Evolutionary conservation across 2,329 filamentous ascomycete species (phyloP).

Genomic region (Didymella lethalis): DNA sequence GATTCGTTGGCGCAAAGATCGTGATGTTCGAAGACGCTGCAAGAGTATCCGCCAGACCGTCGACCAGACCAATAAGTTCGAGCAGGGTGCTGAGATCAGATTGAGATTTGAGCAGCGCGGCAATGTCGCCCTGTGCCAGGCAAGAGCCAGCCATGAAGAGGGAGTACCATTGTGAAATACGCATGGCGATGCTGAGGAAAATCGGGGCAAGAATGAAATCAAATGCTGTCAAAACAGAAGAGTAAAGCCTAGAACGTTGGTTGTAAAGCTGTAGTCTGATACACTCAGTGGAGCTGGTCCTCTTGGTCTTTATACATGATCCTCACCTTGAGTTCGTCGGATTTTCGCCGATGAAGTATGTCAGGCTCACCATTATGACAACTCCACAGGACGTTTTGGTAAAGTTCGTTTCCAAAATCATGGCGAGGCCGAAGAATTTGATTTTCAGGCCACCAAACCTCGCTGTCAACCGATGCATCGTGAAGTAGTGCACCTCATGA

Average conservation of each 20-base stretch:
- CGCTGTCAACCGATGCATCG: constrained; percentile 14
- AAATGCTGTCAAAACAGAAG: background rate
- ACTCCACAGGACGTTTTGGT: constrained; percentile 19
- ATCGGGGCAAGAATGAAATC: background rate
- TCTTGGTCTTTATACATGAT: constrained; percentile 22
- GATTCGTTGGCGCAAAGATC: constrained; percentile 64
- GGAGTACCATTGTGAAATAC: constrained; percentile 27
- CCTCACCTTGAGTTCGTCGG: background rate
- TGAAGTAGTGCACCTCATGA: constrained; percentile 1
- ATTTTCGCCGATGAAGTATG: constrained; percentile 4
- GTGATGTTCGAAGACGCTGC: constrained; percentile 60
- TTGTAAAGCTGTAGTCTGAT: constrained; percentile 10
- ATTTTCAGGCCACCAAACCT: constrained; percentile 7
- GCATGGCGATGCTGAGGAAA: constrained; percentile 27
- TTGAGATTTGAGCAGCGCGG: constrained; percentile 42
- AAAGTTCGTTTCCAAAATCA: constrained; percentile 7
- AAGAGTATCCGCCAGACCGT: constrained; percentile 51
- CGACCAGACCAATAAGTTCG: constrained; percentile 49
- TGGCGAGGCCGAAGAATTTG: background rate
- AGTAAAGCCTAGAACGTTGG: background rate
- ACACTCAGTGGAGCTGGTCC: background rate
- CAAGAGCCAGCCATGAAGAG: constrained; percentile 31
- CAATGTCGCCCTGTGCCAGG: constrained; percentile 44
- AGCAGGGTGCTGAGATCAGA: constrained; percentile 44
- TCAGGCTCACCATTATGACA: constrained; percentile 16